Evolutionary conservation across 495 filamentous ascomycete species (phyloP), one percentile per base, ranked within the genome.

Genomic region (Lasiosphaeria miniovina): DNA sequence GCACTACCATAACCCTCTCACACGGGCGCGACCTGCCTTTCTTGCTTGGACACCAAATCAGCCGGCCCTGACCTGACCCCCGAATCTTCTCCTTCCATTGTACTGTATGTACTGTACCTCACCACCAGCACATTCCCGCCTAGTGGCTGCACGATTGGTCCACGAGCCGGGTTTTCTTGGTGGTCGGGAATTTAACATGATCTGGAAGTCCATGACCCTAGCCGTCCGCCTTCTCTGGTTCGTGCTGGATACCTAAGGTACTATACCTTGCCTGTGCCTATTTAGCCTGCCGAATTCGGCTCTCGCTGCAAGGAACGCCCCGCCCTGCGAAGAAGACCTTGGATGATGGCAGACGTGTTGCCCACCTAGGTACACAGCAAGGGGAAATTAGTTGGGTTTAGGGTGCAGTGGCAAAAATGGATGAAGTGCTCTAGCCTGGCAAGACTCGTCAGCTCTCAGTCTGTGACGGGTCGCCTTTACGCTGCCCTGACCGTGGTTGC

Each of bases 261-360:
- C 36, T 11, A 11, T 41, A 34, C 33, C n/a, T 52, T 64, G 6
- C 14, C 9, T 43, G 40, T 31, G 46, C 15, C 43, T 38, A 66
- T 71, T 71, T 68, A 71, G 66, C 66, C 66, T 71, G 61, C n/a
- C 54, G 55, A 65, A 33, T 40, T 49, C n/a, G 52, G 36, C 36
- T 54, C n/a, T 60, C 61, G 58, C 61, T 71, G 66, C 68, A 67
- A 71, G 64, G 68, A 61, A 67, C 62, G 59, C 55, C 66, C 63
- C 60, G 41, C 63, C 14, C 12, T 54, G 46, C 24, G 12, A 56
- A 24, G 12, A 56, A 24, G 52, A 24, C n/a, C 8, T 34, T 36
- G n/a, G 35, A 8, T 57, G 54, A 45, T 46, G 33, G 38, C 15
- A 35, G 51, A 36, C 14, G 11, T 32, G 38, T 49, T 36, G 24